Base-by-base conservation (phyloP, 2,329 filamentous ascomycete species). In the Diaporthe ampelina region DNA sequence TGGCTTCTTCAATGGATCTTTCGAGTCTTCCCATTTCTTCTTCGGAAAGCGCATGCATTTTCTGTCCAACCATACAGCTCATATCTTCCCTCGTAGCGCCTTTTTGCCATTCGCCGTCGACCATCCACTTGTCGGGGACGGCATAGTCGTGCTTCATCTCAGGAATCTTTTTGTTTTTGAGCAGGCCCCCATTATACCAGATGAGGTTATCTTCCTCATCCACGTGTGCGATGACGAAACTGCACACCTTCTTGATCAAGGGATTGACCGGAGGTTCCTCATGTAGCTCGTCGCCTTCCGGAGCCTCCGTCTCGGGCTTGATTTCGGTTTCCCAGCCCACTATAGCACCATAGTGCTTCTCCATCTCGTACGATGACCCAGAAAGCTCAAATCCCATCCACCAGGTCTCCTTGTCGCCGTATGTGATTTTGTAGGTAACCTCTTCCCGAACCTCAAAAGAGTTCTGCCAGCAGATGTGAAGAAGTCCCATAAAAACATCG, bases 381-480 rank as follows among this genome's bases (percentile, higher is more conserved):
- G 81, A 80, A 1, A 86, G 79, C 73, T 87, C 85, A 10, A 86
- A 79, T 0, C 85, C 85, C 29, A 87, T 79, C 86, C 85, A 87
- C 80, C 82, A 87, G 0, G 81, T 84, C 75, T 87, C 86, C 76
- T 87, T 87, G 50, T 87, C 86, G 0, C 86, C 86, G 29, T 87
- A 83, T 0, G 80, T 84, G 37, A 85, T 78, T 43, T 80, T 79
- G 74, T 86, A 86, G 0, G 85, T 85, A 13, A 83, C 79, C 35
- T 83, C 79, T 4, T 85, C 82, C 0, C 85, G 81, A 0, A 86
- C 84, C 0, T 74, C 77, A 9, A 81, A 77, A 1, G 82, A 83
- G 68, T 87, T 87, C 76, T 87, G 85, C 86, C 85, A 87, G n/a
- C 80, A 82, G 0, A 81, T 78, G 61, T 86, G 85, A 10, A 87